Conservation (phyloP, 75 land plant species). For the Selaginella tamariscina region DNA sequence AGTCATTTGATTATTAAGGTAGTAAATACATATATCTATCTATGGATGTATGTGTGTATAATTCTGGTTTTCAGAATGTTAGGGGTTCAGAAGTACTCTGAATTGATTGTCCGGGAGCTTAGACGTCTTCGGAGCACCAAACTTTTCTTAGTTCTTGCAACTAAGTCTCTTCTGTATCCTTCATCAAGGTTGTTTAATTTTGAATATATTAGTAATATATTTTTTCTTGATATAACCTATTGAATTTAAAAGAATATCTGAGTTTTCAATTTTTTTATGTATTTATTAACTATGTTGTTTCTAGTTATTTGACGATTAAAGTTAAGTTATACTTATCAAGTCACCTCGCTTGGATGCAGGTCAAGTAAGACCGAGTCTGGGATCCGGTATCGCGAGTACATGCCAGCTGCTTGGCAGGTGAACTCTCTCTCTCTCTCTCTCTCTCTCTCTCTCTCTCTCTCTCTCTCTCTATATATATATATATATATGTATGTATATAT, state of each 20-base stretch:
- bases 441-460: no score
- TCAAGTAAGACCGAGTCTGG: background rate
- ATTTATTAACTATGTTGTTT: no score
- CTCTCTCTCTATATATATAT: no score
- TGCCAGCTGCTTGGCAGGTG: background rate
- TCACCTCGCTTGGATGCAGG: no score
- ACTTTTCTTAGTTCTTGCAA: background rate
- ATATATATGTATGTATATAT: no score
- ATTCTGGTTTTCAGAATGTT: background rate
- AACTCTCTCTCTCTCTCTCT: background rate
- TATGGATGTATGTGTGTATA: background rate
- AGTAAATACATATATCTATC: background rate
- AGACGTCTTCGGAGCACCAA: background rate
- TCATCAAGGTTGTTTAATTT: background rate
- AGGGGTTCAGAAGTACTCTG: background rate
- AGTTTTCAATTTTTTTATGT: no score
- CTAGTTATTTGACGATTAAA: no score
- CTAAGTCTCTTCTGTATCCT: background rate
- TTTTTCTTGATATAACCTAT: no score
- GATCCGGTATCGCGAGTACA: background rate
- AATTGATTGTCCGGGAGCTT: background rate
- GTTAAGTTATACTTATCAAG: no score
- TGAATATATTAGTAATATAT: no score
- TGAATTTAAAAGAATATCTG: no score
- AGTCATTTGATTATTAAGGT: no score